Percentiles rank a stretch among this genome's conserved stretches.
These are phyloP conservation scores for Myxozyma mucilagina DNA, from an alignment of 805 yeast species.

Conservation along the genomic window DNA sequence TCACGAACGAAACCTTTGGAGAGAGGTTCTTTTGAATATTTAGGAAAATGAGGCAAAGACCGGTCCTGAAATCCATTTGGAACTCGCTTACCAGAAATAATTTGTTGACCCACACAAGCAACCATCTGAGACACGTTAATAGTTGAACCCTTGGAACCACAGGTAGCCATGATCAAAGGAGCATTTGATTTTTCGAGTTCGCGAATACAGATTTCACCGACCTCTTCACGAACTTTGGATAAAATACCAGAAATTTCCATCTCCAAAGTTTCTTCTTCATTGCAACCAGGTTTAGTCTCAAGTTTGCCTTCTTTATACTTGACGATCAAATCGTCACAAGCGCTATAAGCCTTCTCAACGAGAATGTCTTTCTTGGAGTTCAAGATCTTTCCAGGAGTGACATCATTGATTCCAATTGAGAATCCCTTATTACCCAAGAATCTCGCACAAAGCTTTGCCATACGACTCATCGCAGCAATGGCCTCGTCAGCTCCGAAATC, in stretches of 20 bases:
- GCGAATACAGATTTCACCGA: constrained; percentile 94
- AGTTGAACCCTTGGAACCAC: constrained; percentile 99
- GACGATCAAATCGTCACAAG: constrained; percentile 87
- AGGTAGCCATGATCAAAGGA: constrained; percentile 97
- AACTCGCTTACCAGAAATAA: constrained; percentile 97
- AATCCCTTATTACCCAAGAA: constrained; percentile 93
- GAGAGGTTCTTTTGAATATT: constrained; percentile 94
- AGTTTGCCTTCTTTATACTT: constrained; percentile 78
- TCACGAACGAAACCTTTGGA: constrained; percentile 97
- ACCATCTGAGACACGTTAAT: constrained; percentile 99
- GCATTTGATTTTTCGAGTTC: constrained; percentile 90
- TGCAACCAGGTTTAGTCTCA: constrained; percentile 98
- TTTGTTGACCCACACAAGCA: constrained; percentile 99
- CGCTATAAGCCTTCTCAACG: constrained; percentile 86
- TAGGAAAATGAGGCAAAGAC: constrained; percentile 93
- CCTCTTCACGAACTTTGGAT: constrained; percentile 97
- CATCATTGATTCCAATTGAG: constrained; percentile 96
- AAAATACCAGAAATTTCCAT: constrained; percentile 95
- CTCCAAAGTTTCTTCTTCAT: constrained; percentile 96
- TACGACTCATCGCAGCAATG: constrained; percentile 93
- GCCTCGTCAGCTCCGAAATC: constrained; percentile 98
- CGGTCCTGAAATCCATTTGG: constrained; percentile 99
- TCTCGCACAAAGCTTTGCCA: constrained; percentile 99
- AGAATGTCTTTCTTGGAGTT: constrained; percentile 75
- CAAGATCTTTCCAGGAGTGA: constrained; percentile 84